Base-by-base conservation (phyloP, 169 alveolate species). In the Sarcocystis neurona region DNA sequence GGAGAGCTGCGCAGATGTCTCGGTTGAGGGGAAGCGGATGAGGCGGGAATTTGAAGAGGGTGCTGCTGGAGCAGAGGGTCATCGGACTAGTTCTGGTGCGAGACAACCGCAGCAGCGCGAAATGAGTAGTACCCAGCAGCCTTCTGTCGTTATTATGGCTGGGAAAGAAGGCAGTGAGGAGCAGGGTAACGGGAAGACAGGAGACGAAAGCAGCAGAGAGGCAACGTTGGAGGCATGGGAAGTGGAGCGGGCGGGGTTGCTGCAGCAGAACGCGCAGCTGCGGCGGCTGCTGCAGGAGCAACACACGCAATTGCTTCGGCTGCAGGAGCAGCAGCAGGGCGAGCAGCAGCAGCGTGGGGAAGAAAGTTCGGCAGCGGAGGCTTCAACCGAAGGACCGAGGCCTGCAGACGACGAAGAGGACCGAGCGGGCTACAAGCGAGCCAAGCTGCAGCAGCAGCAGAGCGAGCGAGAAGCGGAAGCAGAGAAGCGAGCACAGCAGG, bases 321-420 rank as follows among this genome's bases (percentile, higher is more conserved):
- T 41, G 82, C 44, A 37, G 4, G 70, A 41, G 70, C 74, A 30
- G 63, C 70, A 56, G 56, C 41, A 75, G 58, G 63, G 44, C 66
- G 74, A 79, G 48, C 44, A 46, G 86, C 86, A 79, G 70, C 86
- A 79, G 47, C 23, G 50, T 34, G 72, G 47, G 10, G 86, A 48
- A 18, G 30, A 48, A 30, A 43, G 74, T 30, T 63, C 80, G 30
- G 66, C 50, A 0, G 79, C 75, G 27, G 43, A 10, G 75, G 44
- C 27, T 18, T 1, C 8, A n/a, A 20, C 4, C 70, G 4, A 34
- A 10, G 43, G 6, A 18, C 43, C 44, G 75, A 2, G 75, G 6
- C 43, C 20, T 30, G 10, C 5, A 15, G 75, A n/a, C 75, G 75
- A 4, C 75, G 75, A 5, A 48, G 60, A 15, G 60, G 15, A 15